These are phyloP conservation scores for Tolypocladium sp. DNA, from an alignment of 2,329 filamentous ascomycete genomes.

Conservation along the genomic window DNA sequence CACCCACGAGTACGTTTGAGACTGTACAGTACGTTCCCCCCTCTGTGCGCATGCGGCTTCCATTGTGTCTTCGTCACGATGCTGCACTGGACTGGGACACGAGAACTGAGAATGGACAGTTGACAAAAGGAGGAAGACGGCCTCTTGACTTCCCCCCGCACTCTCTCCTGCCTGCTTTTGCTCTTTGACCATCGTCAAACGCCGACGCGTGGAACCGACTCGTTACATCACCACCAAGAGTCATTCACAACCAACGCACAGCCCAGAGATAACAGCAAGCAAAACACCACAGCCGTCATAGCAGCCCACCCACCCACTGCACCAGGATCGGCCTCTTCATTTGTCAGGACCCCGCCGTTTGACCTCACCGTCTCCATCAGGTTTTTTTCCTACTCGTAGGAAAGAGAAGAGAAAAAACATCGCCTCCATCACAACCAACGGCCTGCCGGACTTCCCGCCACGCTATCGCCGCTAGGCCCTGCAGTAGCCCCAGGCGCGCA, in stretches of 20 bases:
- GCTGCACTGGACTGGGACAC: neutral
- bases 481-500: neutral
- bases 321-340: neutral
- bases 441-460: conserved; percentile 1
- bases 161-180: neutral
- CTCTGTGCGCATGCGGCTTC: neutral
- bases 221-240: neutral
- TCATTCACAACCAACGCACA: neutral
- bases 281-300: neutral
- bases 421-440: neutral
- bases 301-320: neutral
- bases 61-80: neutral
- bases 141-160: neutral
- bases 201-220: neutral
- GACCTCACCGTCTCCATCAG: neutral
- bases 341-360: neutral
- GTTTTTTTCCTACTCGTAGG: neutral
- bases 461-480: neutral
- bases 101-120: neutral
- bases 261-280: neutral
- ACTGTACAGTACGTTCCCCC: neutral
- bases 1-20: neutral
- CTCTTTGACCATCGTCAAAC: neutral
- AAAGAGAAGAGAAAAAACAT: neutral
- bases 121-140: neutral